phyloP scores from a whole-genome alignment of 2,329 filamentous ascomycete species.

The Hypoxylon sp. region DNA sequence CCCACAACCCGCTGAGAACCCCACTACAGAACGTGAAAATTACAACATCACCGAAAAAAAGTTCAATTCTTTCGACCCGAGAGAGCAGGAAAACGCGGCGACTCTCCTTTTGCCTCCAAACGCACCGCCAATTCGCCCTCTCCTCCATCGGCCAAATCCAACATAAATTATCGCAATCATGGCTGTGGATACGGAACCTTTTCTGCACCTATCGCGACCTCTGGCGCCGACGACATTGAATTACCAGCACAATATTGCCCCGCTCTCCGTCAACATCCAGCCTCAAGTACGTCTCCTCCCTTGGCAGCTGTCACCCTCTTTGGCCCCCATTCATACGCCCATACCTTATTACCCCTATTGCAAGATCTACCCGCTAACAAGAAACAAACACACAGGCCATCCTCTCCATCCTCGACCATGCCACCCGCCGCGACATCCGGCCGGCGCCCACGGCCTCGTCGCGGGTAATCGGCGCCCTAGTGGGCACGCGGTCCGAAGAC shows the following conservation, averaged over 20 bases:
- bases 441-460: slow-evolving; percentile 79
- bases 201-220: slow-evolving; percentile 94
- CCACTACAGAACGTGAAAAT: slow-evolving; percentile 44
- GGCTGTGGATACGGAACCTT: slow-evolving; percentile 84
- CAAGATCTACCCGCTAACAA: slow-evolving; percentile 10
- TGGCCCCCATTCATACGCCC: neutral
- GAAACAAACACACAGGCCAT: slow-evolving; percentile 63
- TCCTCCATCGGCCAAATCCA: slow-evolving; percentile 35
- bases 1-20: slow-evolving; percentile 40
- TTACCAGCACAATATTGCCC: slow-evolving; percentile 87
- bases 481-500: slow-evolving; percentile 94
- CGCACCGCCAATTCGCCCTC: slow-evolving; percentile 12
- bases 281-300: slow-evolving; percentile 80
- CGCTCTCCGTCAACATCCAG: slow-evolving; percentile 93
- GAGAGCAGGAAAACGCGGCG: slow-evolving; percentile 22
- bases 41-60: slow-evolving; percentile 38
- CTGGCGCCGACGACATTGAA: slow-evolving; percentile 85
- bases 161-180: slow-evolving; percentile 69
- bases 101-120: slow-evolving; percentile 16
- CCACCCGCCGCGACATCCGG: slow-evolving; percentile 82
- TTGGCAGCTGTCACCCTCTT: neutral
- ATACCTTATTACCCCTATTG: slow-evolving; percentile 3
- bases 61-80: slow-evolving; percentile 17
- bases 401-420: slow-evolving; percentile 91
- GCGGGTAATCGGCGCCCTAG: slow-evolving; percentile 94